Evolutionary conservation across 352 stramenopile genomes (phyloP).

Genomic region (Peronospora destructor): DNA sequence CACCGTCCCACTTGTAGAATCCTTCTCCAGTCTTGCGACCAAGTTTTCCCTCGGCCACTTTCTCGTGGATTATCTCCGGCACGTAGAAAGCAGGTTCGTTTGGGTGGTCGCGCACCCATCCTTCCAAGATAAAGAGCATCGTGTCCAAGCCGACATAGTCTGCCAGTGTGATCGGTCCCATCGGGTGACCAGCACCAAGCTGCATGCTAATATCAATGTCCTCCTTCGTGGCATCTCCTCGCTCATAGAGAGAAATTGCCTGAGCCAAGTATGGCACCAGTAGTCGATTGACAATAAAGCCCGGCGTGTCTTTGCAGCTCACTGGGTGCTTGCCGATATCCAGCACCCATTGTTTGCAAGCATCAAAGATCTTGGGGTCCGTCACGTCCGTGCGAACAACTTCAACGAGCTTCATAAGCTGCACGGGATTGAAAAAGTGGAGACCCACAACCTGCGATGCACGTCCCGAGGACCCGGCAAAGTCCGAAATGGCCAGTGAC

Average conservation of each 20-base stretch:
- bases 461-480: conserved; percentile 89
- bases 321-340: conserved; percentile 92
- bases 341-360: conserved; percentile 86
- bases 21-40: conserved; percentile 95
- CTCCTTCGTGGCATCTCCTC: conserved; percentile 89
- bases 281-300: conserved; percentile 97
- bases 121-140: conserved; percentile 92
- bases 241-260: conserved; percentile 91
- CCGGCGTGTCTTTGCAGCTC: conserved; percentile 92
- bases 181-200: conserved; percentile 94
- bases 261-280: conserved; percentile 74
- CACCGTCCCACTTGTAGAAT: conserved; percentile 92
- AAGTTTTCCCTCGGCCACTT: conserved; percentile 90
- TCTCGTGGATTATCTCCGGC: conserved; percentile 86
- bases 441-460: conserved; percentile 91
- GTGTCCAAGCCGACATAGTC: conserved; percentile 98
- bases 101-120: conserved; percentile 93
- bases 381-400: conserved; percentile 93
- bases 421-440: conserved; percentile 99
- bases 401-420: conserved; percentile 94
- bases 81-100: conserved; percentile 95
- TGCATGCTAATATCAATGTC: conserved; percentile 98
- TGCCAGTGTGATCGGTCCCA: conserved; percentile 90
- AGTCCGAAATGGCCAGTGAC: conserved; percentile 90
- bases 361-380: conserved; percentile 87